Base-by-base conservation (phyloP, 164 flowering plant genomes). In the Tetracentron sinense region DNA sequence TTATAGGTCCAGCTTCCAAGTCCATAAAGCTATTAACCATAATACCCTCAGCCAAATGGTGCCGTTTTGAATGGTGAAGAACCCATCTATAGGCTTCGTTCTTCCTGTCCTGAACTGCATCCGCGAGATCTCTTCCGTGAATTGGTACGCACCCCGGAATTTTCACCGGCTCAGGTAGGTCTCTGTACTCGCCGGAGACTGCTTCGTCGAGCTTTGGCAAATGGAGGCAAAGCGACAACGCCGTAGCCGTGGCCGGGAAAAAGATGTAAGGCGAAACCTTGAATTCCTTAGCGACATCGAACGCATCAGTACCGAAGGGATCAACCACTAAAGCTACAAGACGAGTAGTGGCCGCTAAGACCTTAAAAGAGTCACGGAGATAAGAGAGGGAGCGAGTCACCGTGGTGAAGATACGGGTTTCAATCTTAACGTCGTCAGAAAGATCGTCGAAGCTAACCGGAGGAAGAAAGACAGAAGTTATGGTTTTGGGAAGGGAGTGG, bases 91-190 rank as follows among this genome's bases (percentile, higher is more conserved):
- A 87, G 0, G 79, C 76, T 0, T 83, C 83, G 56, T 63, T 57
- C 15, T 55, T 73, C 52, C 87, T 63, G 66, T 87, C 85, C 50
- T 78, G 85, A 53, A 73, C 42, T 67, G 88, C 85, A 69, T 81
- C 82, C 1, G 72, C 56, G 20, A 85, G 54, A 2, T 83, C 83
- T 8, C 14, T 27, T 2, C 86, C 88, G n/a, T 52, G 76, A 10
- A 87, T 25, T 25, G 93, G 88, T 0, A 75, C 22, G 60, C 86
- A 83, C 0, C 90, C 93, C 21, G 90, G 90, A 0, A 85, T 48
- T 46, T 48, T 53, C 19, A 83, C 30, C 58, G 76, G 84, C 2
- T 79, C 83, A 0, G 73, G 33, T 46, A 76, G 6, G 58, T 81
- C 83, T 25, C 77, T 12, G 42, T 55, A 83, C 71, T 81, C 86